Evolutionary conservation across 2,329 filamentous ascomycete genomes (phyloP).

Genomic region (Fusarium longipes): DNA sequence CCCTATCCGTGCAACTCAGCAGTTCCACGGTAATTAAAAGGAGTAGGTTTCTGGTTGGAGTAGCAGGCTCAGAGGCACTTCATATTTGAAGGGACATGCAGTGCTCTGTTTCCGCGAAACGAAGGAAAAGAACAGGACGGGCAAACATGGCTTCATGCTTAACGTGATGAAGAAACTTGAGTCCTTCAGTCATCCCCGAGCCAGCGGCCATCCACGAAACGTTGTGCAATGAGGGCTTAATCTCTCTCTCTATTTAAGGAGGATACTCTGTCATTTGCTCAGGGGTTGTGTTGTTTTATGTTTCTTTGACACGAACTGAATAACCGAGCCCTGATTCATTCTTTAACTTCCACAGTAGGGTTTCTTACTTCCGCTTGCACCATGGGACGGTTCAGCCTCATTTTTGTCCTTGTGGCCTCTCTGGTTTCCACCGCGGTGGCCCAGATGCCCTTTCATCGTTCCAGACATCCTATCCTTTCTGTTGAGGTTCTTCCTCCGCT

Average conservation of each 20-base stretch:
- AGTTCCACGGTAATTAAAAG: conserved; percentile 14
- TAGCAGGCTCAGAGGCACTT: not conserved
- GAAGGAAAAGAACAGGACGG: not conserved
- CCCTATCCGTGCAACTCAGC: conserved; percentile 19
- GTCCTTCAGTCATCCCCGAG: conserved; percentile 16
- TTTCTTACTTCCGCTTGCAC: conserved; percentile 14
- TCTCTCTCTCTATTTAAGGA: conserved; percentile 34
- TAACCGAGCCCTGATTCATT: conserved; percentile 31
- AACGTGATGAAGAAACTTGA: conserved; percentile 30
- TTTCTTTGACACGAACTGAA: conserved; percentile 11
- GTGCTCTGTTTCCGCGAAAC: conserved; percentile 17
- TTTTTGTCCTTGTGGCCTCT: conserved; percentile 27
- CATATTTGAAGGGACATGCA: conserved; percentile 22
- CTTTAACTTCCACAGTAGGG: conserved; percentile 11
- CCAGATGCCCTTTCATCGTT: conserved; percentile 3
- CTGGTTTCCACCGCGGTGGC: conserved; percentile 4
- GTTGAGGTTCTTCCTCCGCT: conserved; percentile 21
- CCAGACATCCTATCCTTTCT: conserved; percentile 20
- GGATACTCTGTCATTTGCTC: not conserved
- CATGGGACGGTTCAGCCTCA: conserved; percentile 35
- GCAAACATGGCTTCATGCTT: conserved; percentile 29
- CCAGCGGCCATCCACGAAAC: not conserved
- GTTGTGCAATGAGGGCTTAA: conserved; percentile 19
- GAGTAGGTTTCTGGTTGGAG: conserved; percentile 7
- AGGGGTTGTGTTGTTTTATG: not conserved